A percentile compares a stretch with the other conserved stretches of the same genome.
These are phyloP conservation scores for Cryptococcus sp. DNA, from an alignment of 1,284 basidiomycete genomes.

Conservation along the genomic window DNA sequence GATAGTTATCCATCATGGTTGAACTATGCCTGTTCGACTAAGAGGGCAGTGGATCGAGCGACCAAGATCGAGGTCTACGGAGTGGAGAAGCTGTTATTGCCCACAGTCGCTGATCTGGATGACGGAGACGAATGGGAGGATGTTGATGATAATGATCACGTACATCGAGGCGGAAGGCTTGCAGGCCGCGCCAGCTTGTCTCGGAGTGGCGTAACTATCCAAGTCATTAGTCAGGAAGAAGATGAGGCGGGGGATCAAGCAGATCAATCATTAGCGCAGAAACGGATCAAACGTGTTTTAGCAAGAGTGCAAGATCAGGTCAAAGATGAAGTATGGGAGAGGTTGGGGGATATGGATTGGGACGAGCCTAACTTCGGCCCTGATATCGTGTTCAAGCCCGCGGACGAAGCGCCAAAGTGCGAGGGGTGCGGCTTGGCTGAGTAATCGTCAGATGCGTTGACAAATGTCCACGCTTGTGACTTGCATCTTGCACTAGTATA, in stretches of 20 bases:
- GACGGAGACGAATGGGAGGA: neutral
- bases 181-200: no score
- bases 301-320: neutral
- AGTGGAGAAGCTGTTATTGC: neutral
- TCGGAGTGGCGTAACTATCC: no score
- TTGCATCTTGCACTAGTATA: no score
- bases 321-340: neutral
- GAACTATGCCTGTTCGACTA: neutral
- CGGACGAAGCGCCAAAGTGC: neutral
- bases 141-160: neutral
- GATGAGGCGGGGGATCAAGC: no score
- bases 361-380: neutral
- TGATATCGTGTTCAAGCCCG: neutral
- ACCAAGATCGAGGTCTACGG: neutral
- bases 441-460: neutral
- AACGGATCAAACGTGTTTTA: neutral
- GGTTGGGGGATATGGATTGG: neutral
- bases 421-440: neutral
- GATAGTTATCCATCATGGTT: constrained; percentile 12
- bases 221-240: no score
- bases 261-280: no score
- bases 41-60: neutral
- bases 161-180: no score
- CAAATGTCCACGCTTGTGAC: no score
- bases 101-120: neutral